Percentiles rank a stretch among this genome's conserved stretches.
phyloP scores from a whole-genome alignment of 2,329 filamentous ascomycete genomes.

The Dothidotthia symphoricarpi region DNA sequence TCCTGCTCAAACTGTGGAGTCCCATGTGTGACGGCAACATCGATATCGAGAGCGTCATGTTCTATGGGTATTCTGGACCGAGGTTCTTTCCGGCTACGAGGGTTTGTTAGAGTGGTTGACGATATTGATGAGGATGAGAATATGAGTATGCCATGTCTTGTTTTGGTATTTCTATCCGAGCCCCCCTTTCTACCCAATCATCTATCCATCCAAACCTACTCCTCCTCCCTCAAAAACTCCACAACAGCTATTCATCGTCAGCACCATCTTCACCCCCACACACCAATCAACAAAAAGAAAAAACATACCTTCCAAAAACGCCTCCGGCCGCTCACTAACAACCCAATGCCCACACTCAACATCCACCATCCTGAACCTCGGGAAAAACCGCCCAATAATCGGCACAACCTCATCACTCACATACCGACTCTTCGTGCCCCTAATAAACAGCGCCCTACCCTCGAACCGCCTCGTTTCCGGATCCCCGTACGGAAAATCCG shows the following conservation, averaged over 20 bases:
- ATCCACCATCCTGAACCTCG: slow-evolving; percentile 69
- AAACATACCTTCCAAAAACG: slow-evolving; percentile 68
- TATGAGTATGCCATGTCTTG: too few species aligned
- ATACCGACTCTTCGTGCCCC: slow-evolving; percentile 75
- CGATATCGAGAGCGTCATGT: slow-evolving; percentile 83
- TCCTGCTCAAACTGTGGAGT: slow-evolving; percentile 89
- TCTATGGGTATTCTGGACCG: slow-evolving; percentile 80
- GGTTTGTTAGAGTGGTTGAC: slow-evolving; percentile 16
- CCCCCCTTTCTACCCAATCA: too few species aligned
- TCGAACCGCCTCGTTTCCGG: slow-evolving; percentile 67
- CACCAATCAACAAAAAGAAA: too few species aligned
- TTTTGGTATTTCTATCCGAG: too few species aligned
- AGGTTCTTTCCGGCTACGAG: slow-evolving; percentile 75
- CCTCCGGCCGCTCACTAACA: slow-evolving; percentile 81
- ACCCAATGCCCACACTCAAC: slow-evolving; percentile 84
- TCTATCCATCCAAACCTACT: slow-evolving; percentile 8
- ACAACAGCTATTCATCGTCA: slow-evolving; percentile 55
- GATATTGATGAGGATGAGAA: too few species aligned
- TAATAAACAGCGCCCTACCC: slow-evolving; percentile 76
- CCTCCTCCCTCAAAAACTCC: slow-evolving; percentile 60
- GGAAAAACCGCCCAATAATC: slow-evolving; percentile 79
- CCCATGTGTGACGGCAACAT: slow-evolving; percentile 74
- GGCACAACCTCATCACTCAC: slow-evolving; percentile 77
- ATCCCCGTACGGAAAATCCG: slow-evolving; percentile 83
- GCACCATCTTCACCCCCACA: not conserved